phyloP scores from a whole-genome alignment of 2,329 filamentous ascomycete species.

The Aureobasidium sp. region DNA sequence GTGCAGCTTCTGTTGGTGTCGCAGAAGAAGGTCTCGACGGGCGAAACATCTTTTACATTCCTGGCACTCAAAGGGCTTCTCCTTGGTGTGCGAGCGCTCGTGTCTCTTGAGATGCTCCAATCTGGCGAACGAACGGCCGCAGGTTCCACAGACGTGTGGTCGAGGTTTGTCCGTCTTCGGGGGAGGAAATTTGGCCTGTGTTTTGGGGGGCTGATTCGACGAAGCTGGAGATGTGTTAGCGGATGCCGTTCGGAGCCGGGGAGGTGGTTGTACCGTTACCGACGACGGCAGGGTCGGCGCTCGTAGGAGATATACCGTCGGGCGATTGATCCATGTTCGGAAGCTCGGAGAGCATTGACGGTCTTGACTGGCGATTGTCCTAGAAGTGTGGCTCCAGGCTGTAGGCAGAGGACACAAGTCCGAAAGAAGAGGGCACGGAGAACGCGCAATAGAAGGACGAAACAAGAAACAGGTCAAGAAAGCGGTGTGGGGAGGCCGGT shows the following conservation, averaged over 20 bases:
- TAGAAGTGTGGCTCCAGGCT: neutral
- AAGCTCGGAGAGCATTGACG: neutral
- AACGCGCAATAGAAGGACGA: neutral
- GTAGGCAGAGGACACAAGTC: neutral
- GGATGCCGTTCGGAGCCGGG: neutral
- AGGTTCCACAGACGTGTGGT: constrained; percentile 88
- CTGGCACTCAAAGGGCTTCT: constrained; percentile 97
- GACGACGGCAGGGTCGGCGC: neutral
- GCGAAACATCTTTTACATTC: constrained; percentile 95
- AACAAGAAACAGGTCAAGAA: neutral
- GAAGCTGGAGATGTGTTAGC: constrained; percentile 1
- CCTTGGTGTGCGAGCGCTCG: constrained; percentile 95
- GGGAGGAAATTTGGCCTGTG: constrained; percentile 53
- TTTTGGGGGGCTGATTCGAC: neutral
- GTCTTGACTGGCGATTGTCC: neutral
- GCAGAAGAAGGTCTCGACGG: constrained; percentile 78
- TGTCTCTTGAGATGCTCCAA: constrained; percentile 96
- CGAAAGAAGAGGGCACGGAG: neutral
- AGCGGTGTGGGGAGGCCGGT: neutral
- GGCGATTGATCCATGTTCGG: neutral
- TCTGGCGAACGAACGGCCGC: constrained; percentile 84
- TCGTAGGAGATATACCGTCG: neutral
- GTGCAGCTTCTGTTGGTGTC: constrained; percentile 98
- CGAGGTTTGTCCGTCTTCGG: constrained; percentile 96
- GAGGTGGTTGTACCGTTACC: neutral